Base-by-base conservation (phyloP, 2,329 filamentous ascomycete genomes). In the Trichophyton equinum region DNA sequence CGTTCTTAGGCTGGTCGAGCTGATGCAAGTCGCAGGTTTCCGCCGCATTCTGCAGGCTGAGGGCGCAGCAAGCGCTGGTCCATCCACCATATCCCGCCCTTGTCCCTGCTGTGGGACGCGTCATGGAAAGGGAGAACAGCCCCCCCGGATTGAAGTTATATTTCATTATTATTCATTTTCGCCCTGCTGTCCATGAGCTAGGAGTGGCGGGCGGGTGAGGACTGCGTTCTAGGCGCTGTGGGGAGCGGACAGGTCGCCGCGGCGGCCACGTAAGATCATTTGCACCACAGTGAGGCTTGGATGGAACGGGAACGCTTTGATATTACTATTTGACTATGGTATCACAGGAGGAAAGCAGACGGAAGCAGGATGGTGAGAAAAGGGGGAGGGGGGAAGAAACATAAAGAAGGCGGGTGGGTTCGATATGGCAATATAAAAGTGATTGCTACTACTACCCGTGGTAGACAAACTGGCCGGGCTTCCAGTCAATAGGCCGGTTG, bases 401-500 rank as follows among this genome's bases (percentile, higher is more conserved):
- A 25, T 25, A 25, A 4, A 25, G 22, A 53, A n/a, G 11, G 18
- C 18, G 27, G 22, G 27, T 1, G 9, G 9, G 9, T 3, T 38
- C 11, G 11, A 13, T 3, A 38, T 9, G 33, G 9, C 33, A 4
- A 38, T 38, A 38, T 38, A 38, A 38, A 38, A 13, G 33, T 13
- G 33, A 13, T 30, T 38, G 33, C 33, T 38, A 4, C 33, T 38
- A 13, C 30, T 5, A 11, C 13, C 51, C 51, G 30, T 55, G 51
- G 44, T 63, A 63, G 9, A 63, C 60, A 38, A 57, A 60, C 22
- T 38, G 42, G 8, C 62, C 56, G 4, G 59, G 56, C 6, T 27
- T 53, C 61, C 61, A 61, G 47, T 61, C 55, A 4, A 36, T 18
- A 13, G 27, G 46, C 20, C 47, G 59, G 47, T 63, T 56, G 51